Evolutionary conservation across 495 filamentous ascomycete species (phyloP).

Genomic region (Lasiosphaeriaceae sp.): DNA sequence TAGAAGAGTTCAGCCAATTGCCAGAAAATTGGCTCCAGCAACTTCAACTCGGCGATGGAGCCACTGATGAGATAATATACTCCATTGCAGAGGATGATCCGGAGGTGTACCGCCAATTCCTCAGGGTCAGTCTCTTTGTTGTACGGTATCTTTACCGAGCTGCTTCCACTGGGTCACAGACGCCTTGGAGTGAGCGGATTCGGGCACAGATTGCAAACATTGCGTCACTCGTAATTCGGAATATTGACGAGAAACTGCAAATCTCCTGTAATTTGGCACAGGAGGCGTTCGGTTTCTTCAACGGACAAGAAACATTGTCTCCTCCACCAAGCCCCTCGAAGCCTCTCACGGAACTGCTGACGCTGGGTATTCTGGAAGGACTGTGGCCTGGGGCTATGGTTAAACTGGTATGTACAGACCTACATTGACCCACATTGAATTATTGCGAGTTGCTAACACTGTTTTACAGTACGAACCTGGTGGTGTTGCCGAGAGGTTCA

Average conservation of each 20-base stretch:
- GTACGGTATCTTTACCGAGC: conserved; percentile 20
- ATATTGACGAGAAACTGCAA: conserved; percentile 23
- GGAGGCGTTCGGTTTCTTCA: conserved; percentile 35
- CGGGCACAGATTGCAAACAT: conserved; percentile 27
- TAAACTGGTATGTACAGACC: conserved; percentile 27
- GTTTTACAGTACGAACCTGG: conserved; percentile 20
- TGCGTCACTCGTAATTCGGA: conserved; percentile 25
- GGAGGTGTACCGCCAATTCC: conserved; percentile 23
- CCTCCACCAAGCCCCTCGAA: background rate
- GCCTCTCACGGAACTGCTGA: conserved; percentile 20
- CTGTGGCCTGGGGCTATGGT: conserved; percentile 36
- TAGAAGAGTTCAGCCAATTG: conserved; percentile 16
- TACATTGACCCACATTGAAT: background rate
- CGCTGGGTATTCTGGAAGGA: conserved; percentile 42
- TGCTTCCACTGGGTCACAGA: conserved; percentile 8
- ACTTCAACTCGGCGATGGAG: background rate
- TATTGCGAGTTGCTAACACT: conserved; percentile 14
- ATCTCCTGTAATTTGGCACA: conserved; percentile 21
- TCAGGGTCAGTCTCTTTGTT: conserved; percentile 21
- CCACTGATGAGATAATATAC: background rate
- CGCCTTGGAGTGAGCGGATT: conserved; percentile 20
- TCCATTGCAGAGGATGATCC: conserved; percentile 14
- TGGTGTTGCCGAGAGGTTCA: conserved; percentile 21
- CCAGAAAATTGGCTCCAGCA: conserved; percentile 20
- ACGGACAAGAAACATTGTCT: background rate